Evolutionary conservation across 2,329 filamentous ascomycete species (phyloP), one percentile per base, ranked within the genome.

Genomic region (Microsporum canis): DNA sequence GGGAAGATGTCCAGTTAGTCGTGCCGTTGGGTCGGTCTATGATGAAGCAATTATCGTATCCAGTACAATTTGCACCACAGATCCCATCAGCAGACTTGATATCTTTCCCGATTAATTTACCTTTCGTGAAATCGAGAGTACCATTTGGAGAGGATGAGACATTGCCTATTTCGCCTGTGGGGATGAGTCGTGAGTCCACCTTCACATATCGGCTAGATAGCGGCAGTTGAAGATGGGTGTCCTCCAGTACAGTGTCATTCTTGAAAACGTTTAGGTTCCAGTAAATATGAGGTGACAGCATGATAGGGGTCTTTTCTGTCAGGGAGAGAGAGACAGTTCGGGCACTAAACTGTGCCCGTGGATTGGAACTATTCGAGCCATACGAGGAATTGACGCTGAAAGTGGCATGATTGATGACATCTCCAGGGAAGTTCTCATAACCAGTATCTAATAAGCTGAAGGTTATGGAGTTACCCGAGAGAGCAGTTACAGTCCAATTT

Each of bases 41-140:
- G 57, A 80, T 70, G 68, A 76, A 80, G 64, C 77, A 77, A 62
- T 78, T 79, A 80, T 92, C 91, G 73, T 95, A 95, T 33, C 92
- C 92, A 0, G 83, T 87, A 78, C 92, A 97, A 72, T 84, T 84
- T 65, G 79, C 81, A 14, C 91, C 91, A 71, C 92, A 96, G 75
- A 92, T 89, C 47, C 84, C 84, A 6, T 80, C 65, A 1, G 91
- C 77, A 58, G 84, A 79, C 27, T 78, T 75, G 59, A 89, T 80
- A 66, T 88, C 85, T 39, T 84, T 78, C 33, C 91, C 90, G 57
- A 96, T 78, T 67, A 89, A 82, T 78, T 95, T 95, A 7, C 89
- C 87, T 31, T 80, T 74, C 57, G 84, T 88, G 86, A 91, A 96
- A 77, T 79, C 74, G 43, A 77, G 66, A 8, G 71, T 69, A 38